Evolutionary conservation across 139 green algal species (phyloP).

Genomic region (Picochlorum sp.): DNA sequence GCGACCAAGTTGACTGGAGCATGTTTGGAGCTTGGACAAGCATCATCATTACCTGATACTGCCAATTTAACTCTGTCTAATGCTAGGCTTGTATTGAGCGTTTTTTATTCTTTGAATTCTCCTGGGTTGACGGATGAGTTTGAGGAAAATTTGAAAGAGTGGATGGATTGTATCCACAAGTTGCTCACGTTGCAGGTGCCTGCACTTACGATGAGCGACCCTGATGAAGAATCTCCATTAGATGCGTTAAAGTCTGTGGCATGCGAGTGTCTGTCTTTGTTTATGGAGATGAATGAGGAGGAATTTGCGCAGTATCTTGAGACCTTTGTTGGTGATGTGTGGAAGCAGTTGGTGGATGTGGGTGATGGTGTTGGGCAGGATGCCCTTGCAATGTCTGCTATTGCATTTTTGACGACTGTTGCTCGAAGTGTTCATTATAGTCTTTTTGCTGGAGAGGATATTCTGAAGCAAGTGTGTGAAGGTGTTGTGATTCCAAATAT

Average conservation of each 20-base stretch:
- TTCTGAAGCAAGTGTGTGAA: slow-evolving; percentile 70
- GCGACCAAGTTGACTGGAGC: slow-evolving; percentile 13
- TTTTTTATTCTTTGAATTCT: slow-evolving; percentile 93
- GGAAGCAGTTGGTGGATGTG: slow-evolving; percentile 78
- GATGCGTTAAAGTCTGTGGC: slow-evolving; percentile 72
- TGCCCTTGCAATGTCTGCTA: slow-evolving; percentile 81
- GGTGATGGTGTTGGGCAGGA: slow-evolving; percentile 49
- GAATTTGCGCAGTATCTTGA: slow-evolving; percentile 76
- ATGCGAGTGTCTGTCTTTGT: slow-evolving; percentile 61
- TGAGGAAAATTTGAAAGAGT: slow-evolving; percentile 78
- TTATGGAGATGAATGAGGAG: slow-evolving; percentile 93
- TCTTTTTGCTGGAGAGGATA: slow-evolving; percentile 59
- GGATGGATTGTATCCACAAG: slow-evolving; percentile 82
- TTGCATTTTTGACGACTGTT: slow-evolving; percentile 90
- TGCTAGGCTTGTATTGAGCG: slow-evolving; percentile 56
- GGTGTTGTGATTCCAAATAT: slow-evolving; percentile 85
- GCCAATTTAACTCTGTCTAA: slow-evolving; percentile 43
- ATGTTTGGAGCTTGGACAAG: background rate
- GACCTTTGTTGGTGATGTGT: slow-evolving; percentile 75
- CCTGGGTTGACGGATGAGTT: slow-evolving; percentile 87
- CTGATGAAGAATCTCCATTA: slow-evolving; percentile 52
- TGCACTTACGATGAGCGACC: slow-evolving; percentile 45
- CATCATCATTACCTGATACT: slow-evolving; percentile 1
- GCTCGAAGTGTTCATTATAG: slow-evolving; percentile 65
- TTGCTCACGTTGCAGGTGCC: slow-evolving; percentile 57